These are phyloP conservation scores for Sextonia rubra DNA, from an alignment of 164 flowering plant genomes.

Conservation along the genomic window DNA sequence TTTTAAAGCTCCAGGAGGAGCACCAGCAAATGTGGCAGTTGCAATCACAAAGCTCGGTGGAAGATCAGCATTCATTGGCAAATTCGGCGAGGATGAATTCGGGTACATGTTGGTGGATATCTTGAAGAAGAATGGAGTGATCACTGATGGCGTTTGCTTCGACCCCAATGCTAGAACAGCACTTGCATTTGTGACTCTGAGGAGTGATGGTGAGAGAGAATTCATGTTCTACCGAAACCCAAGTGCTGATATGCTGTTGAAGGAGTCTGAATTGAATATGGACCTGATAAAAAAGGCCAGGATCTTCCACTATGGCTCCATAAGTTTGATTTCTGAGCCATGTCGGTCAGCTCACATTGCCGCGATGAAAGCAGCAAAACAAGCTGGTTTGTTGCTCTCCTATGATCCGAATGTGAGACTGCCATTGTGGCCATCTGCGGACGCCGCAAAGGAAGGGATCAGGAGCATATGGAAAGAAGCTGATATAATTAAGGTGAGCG, in stretches of 20 bases:
- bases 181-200: conserved; percentile 40
- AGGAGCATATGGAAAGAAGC: conserved; percentile 72
- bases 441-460: conserved; percentile 55
- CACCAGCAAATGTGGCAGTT: conserved; percentile 76
- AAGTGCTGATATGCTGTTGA: conserved; percentile 48
- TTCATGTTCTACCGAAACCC: conserved; percentile 46
- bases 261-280: conserved; percentile 33
- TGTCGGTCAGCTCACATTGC: conserved; percentile 36
- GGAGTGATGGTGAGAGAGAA: conserved; percentile 42
- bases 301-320: conserved; percentile 42
- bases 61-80: conserved; percentile 56
- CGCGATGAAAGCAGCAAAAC: conserved; percentile 36
- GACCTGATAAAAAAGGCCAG: conserved; percentile 19
- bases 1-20: conserved; percentile 76
- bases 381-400: conserved; percentile 38
- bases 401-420: conserved; percentile 41
- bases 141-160: conserved; percentile 32
- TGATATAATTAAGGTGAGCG: conserved; percentile 68
- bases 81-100: conserved; percentile 57
- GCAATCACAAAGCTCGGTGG: conserved; percentile 66
- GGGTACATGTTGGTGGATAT: conserved; percentile 41
- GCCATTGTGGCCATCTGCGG: conserved; percentile 74
- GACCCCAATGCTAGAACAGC: conserved; percentile 42
- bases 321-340: conserved; percentile 40
- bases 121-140: conserved; percentile 37